A percentile compares a stretch with the other conserved stretches of the same genome.
Evolutionary conservation across 2,329 filamentous ascomycete species (phyloP).

Genomic region (Colletotrichum ledebouriae): DNA sequence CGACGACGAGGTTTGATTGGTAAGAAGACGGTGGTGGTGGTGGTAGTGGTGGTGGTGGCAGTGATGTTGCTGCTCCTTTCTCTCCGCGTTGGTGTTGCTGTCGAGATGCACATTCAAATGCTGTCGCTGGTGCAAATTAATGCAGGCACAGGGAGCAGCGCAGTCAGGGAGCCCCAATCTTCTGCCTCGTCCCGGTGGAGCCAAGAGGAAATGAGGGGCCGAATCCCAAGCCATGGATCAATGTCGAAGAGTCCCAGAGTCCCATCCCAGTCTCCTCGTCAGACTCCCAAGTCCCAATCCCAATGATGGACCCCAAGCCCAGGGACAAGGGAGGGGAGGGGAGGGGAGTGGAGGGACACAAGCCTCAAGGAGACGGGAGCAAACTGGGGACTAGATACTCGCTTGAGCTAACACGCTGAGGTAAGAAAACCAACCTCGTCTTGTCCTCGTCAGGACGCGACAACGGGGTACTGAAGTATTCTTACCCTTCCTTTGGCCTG

Average conservation of each 20-base stretch:
- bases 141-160: conserved; percentile 18
- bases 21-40: background rate
- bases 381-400: background rate
- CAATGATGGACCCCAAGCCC: background rate
- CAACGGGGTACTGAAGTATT: background rate
- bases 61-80: background rate
- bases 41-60: background rate
- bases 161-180: conserved; percentile 13
- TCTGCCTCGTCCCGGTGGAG: conserved; percentile 22
- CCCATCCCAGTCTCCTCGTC: too few species aligned
- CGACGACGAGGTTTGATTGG: background rate
- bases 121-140: conserved; percentile 12
- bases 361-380: background rate
- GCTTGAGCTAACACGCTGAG: conserved; percentile 1
- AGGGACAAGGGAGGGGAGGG: background rate
- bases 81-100: too few species aligned
- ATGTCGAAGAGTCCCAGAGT: background rate
- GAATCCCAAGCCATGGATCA: conserved; percentile 15
- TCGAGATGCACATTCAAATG: conserved; percentile 10
- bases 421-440: conserved; percentile 14
- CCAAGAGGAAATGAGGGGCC: conserved; percentile 26
- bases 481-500: background rate
- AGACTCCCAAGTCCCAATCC: background rate
- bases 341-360: too few species aligned
- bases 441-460: background rate